phyloP scores from a whole-genome alignment of 441 rosid species.

The Populus trichocarpa region DNA sequence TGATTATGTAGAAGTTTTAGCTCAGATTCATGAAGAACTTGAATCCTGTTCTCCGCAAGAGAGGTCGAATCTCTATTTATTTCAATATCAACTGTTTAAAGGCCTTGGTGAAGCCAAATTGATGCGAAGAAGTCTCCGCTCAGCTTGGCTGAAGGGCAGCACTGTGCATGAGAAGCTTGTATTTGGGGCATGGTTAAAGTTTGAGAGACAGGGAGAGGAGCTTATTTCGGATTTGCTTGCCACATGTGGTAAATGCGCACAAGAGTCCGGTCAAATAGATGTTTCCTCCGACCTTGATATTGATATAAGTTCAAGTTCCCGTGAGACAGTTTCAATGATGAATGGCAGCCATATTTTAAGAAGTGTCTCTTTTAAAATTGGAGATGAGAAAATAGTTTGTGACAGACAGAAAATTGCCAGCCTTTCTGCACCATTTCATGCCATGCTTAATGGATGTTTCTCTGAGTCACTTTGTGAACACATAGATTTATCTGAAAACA shows the following conservation, averaged over 20 bases:
- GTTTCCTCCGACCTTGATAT: constrained; percentile 51
- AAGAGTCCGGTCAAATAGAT: constrained; percentile 71
- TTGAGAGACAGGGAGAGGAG: constrained; percentile 88
- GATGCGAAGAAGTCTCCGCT: constrained; percentile 82
- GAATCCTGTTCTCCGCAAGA: constrained; percentile 70
- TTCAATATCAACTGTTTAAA: constrained; percentile 84
- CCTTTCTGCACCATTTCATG: constrained; percentile 84
- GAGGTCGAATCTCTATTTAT: constrained; percentile 67
- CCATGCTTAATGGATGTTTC: constrained; percentile 92
- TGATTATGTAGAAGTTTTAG: constrained; percentile 93
- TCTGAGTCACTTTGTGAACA: constrained; percentile 69
- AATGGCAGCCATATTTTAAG: constrained; percentile 30
- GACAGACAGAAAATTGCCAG: constrained; percentile 73
- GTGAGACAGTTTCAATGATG: constrained; percentile 29
- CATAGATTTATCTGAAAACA: constrained; percentile 85
- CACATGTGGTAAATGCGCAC: constrained; percentile 68
- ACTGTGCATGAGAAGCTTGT: constrained; percentile 83
- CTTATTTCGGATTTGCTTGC: constrained; percentile 78
- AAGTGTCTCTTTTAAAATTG: constrained; percentile 64
- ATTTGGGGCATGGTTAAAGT: constrained; percentile 91
- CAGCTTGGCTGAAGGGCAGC: constrained; percentile 85
- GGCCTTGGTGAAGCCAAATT: constrained; percentile 91
- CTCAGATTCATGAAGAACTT: constrained; percentile 95
- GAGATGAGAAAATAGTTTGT: constrained; percentile 73
- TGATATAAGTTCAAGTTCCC: constrained; percentile 30